phyloP scores from a whole-genome alignment of 768 basidiomycete species.

The Pleurotus salmoneostramineus region DNA sequence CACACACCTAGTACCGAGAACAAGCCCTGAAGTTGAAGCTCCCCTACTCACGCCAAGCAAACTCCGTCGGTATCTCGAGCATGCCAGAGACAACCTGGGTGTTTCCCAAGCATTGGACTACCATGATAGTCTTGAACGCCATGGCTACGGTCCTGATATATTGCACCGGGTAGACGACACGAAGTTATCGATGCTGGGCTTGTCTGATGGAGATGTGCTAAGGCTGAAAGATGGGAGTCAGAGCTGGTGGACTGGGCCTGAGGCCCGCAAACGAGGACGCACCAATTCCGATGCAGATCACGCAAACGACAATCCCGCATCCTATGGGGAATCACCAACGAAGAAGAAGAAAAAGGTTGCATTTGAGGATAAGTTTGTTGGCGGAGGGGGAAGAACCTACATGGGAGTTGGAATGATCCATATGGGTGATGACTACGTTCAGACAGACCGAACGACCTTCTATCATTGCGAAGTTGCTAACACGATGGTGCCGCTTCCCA shows the following conservation, averaged over 20 bases:
- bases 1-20: too few species aligned
- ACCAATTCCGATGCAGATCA: background rate
- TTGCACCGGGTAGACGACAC: background rate
- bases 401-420: background rate
- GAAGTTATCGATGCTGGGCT: background rate
- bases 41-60: background rate
- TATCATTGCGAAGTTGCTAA: background rate
- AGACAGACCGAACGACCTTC: background rate
- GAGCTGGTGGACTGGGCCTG: background rate
- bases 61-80: background rate
- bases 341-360: background rate
- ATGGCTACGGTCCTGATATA: background rate
- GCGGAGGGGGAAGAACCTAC: background rate
- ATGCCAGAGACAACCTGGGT: background rate
- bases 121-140: background rate
- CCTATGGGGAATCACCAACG: background rate
- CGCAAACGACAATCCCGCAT: background rate
- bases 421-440: background rate
- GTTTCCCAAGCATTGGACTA: background rate
- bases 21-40: too few species aligned
- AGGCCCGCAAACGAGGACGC: background rate
- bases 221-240: background rate
- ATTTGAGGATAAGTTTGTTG: background rate
- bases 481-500: background rate
- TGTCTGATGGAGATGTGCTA: background rate